Evolutionary conservation across 192 early-diverging fungal genomes (phyloP).

Genomic region (Chytriomyces confervae): DNA sequence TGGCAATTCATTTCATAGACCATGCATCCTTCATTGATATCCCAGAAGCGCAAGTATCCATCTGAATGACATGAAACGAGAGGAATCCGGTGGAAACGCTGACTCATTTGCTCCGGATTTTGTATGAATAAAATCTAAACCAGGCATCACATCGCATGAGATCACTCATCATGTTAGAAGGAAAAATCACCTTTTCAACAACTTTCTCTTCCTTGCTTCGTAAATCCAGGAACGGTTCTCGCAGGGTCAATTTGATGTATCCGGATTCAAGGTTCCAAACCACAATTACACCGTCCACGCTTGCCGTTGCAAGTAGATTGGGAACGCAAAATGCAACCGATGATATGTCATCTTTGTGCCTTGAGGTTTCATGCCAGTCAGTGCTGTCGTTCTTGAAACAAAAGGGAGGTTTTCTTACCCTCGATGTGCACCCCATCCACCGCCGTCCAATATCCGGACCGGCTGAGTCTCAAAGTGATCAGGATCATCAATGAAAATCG

Average conservation of each 20-base stretch:
- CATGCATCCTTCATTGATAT: conserved; percentile 55
- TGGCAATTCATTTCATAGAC: conserved; percentile 61
- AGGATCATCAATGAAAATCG: conserved; percentile 64
- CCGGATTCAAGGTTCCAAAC: conserved; percentile 60
- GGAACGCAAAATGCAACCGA: conserved; percentile 58
- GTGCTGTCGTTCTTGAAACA: conserved; percentile 1
- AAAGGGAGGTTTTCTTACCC: conserved; percentile 35
- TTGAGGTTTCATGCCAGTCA: conserved; percentile 16
- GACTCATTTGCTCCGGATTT: conserved; percentile 34
- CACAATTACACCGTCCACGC: conserved; percentile 56
- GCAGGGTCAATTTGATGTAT: conserved; percentile 48
- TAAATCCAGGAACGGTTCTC: conserved; percentile 56
- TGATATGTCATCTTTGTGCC: conserved; percentile 63
- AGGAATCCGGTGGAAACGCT: conserved; percentile 33
- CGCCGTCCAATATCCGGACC: conserved; percentile 54
- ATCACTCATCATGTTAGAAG: background rate
- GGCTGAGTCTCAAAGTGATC: conserved; percentile 59
- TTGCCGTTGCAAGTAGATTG: conserved; percentile 50
- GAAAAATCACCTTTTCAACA: conserved; percentile 52
- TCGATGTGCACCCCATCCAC: conserved; percentile 47
- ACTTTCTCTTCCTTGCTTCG: conserved; percentile 59
- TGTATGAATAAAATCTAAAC: conserved; percentile 45
- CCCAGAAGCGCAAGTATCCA: conserved; percentile 63
- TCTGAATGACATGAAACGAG: conserved; percentile 61
- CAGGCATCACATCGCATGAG: background rate